phyloP scores from a whole-genome alignment of 768 basidiomycete genomes.

The Naganishia randhawae region DNA sequence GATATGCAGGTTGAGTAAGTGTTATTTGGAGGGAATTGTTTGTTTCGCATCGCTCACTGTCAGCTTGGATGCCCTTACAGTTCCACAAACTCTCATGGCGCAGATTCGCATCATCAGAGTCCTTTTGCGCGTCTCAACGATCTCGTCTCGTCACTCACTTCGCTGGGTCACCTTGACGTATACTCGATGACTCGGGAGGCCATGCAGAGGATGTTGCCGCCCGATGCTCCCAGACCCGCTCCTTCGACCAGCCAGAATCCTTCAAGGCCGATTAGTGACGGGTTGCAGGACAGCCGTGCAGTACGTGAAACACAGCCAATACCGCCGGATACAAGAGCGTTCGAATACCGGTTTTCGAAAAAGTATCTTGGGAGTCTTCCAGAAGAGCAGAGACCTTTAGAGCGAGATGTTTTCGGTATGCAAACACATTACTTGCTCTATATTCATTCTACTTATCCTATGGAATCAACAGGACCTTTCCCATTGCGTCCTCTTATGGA shows the following conservation, averaged over 20 bases:
- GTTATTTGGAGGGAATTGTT: not conserved
- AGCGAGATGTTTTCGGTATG: slow-evolving; percentile 51
- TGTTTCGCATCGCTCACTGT: not conserved
- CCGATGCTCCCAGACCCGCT: slow-evolving; percentile 13
- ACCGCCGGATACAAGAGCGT: slow-evolving; percentile 39
- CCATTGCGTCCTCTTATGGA: slow-evolving; percentile 37
- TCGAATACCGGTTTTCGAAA: slow-evolving; percentile 51
- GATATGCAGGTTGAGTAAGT: slow-evolving; percentile 33
- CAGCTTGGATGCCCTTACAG: not conserved
- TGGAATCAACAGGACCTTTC: slow-evolving; percentile 44
- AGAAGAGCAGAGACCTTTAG: slow-evolving; percentile 47
- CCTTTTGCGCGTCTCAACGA: slow-evolving; percentile 50
- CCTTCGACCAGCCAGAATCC: slow-evolving; percentile 13
- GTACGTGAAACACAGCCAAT: slow-evolving; percentile 14
- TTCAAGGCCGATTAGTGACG: slow-evolving; percentile 7
- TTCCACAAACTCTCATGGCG: not conserved
- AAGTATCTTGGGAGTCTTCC: slow-evolving; percentile 45
- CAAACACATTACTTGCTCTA: not conserved
- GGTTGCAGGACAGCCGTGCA: slow-evolving; percentile 18
- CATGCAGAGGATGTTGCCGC: slow-evolving; percentile 50
- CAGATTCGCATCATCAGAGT: slow-evolving; percentile 29
- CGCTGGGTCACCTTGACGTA: slow-evolving; percentile 50
- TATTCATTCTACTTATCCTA: not conserved
- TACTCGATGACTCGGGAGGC: slow-evolving; percentile 50
- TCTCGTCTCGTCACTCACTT: slow-evolving; percentile 45